These are phyloP conservation scores for Podila minutissima DNA, from an alignment of 192 early-diverging fungal genomes.

Conservation along the genomic window DNA sequence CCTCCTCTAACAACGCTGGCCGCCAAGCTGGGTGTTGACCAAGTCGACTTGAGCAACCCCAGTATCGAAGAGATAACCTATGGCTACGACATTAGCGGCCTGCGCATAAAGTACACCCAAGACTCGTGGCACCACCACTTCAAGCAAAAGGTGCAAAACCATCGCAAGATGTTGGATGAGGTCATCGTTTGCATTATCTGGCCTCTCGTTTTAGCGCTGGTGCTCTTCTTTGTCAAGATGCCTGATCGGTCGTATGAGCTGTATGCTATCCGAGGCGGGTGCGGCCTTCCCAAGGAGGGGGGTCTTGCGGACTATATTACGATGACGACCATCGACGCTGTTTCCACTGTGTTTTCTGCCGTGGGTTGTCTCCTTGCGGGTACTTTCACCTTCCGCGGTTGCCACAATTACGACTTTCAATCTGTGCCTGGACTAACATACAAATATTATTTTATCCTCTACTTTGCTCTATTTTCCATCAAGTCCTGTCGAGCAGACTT, in stretches of 20 bases:
- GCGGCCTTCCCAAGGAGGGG: neutral
- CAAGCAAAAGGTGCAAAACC: neutral
- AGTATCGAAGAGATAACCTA: slow-evolving; percentile 2
- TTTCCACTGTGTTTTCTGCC: neutral
- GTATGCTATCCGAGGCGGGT: neutral
- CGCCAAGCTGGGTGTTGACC: slow-evolving; percentile 5
- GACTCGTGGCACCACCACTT: slow-evolving; percentile 14
- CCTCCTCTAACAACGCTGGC: slow-evolving; percentile 9
- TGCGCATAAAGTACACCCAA: slow-evolving; percentile 5
- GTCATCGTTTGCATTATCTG: neutral
- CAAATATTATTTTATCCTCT: neutral
- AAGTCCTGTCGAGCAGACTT: neutral
- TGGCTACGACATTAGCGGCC: slow-evolving; percentile 18
- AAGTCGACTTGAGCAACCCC: slow-evolving; percentile 10
- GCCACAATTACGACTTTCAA: no score
- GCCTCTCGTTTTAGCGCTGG: neutral
- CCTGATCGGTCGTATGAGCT: neutral
- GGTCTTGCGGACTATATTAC: neutral
- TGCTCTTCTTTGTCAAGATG: neutral
- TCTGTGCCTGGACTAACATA: neutral
- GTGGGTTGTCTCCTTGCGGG: neutral
- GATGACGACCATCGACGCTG: neutral
- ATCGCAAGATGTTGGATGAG: neutral
- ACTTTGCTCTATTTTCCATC: neutral
- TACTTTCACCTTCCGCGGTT: neutral